Evolutionary conservation across 495 filamentous ascomycete genomes (phyloP), one percentile per base, ranked within the genome.

Genomic region (Halenospora varia): DNA sequence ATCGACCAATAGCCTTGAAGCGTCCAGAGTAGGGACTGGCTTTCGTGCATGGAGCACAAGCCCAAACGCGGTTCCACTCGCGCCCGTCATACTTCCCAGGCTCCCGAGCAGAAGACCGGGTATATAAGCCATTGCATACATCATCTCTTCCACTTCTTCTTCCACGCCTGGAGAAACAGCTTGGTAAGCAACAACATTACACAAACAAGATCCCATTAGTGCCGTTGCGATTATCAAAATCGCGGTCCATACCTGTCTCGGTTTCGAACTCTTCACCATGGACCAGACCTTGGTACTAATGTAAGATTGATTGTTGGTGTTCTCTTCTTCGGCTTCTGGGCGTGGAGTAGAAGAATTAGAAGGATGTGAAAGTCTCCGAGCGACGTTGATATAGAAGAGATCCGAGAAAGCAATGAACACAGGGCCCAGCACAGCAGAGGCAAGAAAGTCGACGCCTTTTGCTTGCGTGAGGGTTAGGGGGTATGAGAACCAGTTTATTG

Each of bases 381-480:
- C 46, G 20, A 41, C 23, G n/a, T 20, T 40, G 26, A 57, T 50
- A 11, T 22, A 57, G 11, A 47, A 11, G 8, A 40, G 41, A 24
- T 57, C 50, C 25, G 26, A 17, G 35, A 18, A 40, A 1, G 25
- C 45, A n/a, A 57, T 41, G 9, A 57, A n/a, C 15, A 50, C 15
- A 13, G 55, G 55, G 2, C 10, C 53, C 8, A 18, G 9, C 1
- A 48, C 8, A 2, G 41, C 53, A 47, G 41, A 22, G 6, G 42
- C 44, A 17, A 41, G 20, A 42, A 55, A 55, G 22, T 55, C 45
- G 22, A 50, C 20, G 9, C 19, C 25, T 41, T 50, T 57, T 1
- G 55, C 55, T 42, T 50, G 39, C 9, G 25, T 57, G 2, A 50
- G 47, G 18, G 45, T 20, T 0, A 50, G 46, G 6, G 4, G 4